Base-by-base conservation (phyloP, 345 rosid genomes). In the Abelmoschus esculentus region DNA sequence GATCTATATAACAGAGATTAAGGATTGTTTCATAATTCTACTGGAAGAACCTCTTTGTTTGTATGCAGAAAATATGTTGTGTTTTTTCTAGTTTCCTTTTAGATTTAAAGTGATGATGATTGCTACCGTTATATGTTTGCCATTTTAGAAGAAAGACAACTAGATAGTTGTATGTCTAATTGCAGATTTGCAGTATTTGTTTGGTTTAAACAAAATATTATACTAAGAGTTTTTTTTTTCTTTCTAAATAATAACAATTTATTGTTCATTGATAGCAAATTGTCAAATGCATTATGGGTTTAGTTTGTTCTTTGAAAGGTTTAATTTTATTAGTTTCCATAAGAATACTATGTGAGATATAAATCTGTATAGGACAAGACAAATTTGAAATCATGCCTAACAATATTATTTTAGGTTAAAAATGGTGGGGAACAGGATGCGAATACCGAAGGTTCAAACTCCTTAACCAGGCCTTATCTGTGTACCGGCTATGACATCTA, bases 401-500 rank as follows among this genome's bases (percentile, higher is more conserved):
- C 55, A 52, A 19, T 76, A 13, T 15, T 32, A 31, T 63, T 59
- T 74, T 67, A 87, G 97, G 83, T 76, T 11, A 63, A 42, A 63
- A 73, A 69, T 69, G 80, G 66, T 18, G 77, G 75, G 19, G 74
- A 73, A 56, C 72, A 67, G 31, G 83, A 80, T 79, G 66, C 74
- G 64, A 26, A 19, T 38, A 13, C 61, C 55, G 67, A 76, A 46
- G 80, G 64, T 67, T 70, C 61, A 34, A 22, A 31, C 52, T 15
- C 52, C 42, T 70, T 75, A 49, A 78, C 61, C 29, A 85, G 83
- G 70, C 93, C 96, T 6, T 93, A 93, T 82, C 81, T 93, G 11
- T 91, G 97, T 71, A 93, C 96, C 61, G 98, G 96, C 64, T 84
- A 82, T 72, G 97, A 93, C 80, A 86, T 89, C 74, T 91, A 80